phyloP scores from a whole-genome alignment of 495 filamentous ascomycete species.

The Lasiosphaeriaceae sp. region DNA sequence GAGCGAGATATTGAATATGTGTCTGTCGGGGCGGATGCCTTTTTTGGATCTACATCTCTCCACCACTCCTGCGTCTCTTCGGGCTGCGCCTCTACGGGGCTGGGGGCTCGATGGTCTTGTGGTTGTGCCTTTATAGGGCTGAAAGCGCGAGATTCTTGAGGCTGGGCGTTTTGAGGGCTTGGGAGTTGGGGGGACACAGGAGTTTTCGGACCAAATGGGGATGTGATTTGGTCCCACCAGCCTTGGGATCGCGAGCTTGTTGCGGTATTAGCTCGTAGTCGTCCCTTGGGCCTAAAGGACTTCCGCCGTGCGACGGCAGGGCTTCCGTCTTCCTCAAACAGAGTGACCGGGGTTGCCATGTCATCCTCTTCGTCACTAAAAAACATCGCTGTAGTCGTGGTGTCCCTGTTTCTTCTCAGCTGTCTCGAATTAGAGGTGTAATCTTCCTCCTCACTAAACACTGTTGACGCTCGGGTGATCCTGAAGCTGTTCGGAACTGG shows the following conservation, averaged over 20 bases:
- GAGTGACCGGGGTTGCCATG: constrained; percentile 37
- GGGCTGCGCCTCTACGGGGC: not conserved
- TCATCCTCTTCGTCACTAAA: constrained; percentile 31
- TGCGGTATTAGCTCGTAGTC: constrained; percentile 25
- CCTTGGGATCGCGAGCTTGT: constrained; percentile 63
- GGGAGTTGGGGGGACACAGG: constrained; percentile 17
- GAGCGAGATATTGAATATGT: not conserved
- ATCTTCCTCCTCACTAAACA: constrained; percentile 27
- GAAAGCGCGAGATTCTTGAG: not conserved
- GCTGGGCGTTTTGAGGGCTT: constrained; percentile 2
- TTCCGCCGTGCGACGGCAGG: constrained; percentile 26
- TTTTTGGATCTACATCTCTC: not conserved
- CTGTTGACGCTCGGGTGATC: constrained; percentile 15
- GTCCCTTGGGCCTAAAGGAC: constrained; percentile 26
- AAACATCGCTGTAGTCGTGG: constrained; percentile 16
- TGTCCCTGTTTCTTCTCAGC: constrained; percentile 9
- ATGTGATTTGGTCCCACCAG: constrained; percentile 87
- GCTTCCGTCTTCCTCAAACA: constrained; percentile 48
- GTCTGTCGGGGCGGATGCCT: not conserved
- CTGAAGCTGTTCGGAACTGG: constrained; percentile 50
- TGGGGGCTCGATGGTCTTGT: no score
- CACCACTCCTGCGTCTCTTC: not conserved
- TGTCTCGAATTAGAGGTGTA: constrained; percentile 10
- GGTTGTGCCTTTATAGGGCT: no score
- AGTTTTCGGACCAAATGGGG: constrained; percentile 54